Evolutionary conservation across 2,329 filamentous ascomycete genomes (phyloP), one percentile per base, ranked within the genome.

Genomic region (Didymosphaeria variabile): DNA sequence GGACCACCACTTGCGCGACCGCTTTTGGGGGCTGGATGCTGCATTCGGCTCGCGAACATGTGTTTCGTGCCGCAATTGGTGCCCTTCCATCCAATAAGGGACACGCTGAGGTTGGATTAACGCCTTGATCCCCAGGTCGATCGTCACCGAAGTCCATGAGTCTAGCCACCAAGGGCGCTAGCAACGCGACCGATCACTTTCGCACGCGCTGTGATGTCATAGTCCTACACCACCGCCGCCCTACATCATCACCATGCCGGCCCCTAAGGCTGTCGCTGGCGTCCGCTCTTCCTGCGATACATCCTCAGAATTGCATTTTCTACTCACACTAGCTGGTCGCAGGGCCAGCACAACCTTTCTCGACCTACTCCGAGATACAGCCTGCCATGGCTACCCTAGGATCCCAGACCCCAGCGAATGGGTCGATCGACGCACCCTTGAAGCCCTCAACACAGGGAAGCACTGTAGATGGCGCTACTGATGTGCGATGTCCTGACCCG

Each of bases 401-500:
- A 57, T 65, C 69, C 44, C 62, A 69, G 45, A 65, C 64, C 32
- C 57, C 61, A 42, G 65, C 72, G 56, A 68, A 69, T 58, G 65
- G 64, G 40, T 67, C 66, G 53, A 61, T 69, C 56, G 62, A 29
- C 54, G 65, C 60, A 66, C 59, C 71, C 57, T 64, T 67, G 59
- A 68, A 64, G 55, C 62, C 56, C 51, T 64, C 63, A 55, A 60
- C 64, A 55, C 63, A 19, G 12, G 21, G 44, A 21, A 45, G 38
- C 17, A 36, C 45, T 13, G 13, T 42, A 47, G 47, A 58, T 17
- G 42, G 40, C 15, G 38, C 58, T 10, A 38, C 13, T 52, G 21
- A 50, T 36, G 72, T 75, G 68, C 71, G 53, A 58, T 77, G 75
- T 63, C 76, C 82, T 57, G 82, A 84, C 69, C 82, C 82, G 42